Evolutionary conservation across 2,329 filamentous ascomycete species (phyloP).

Genomic region (Septoria petroselini): DNA sequence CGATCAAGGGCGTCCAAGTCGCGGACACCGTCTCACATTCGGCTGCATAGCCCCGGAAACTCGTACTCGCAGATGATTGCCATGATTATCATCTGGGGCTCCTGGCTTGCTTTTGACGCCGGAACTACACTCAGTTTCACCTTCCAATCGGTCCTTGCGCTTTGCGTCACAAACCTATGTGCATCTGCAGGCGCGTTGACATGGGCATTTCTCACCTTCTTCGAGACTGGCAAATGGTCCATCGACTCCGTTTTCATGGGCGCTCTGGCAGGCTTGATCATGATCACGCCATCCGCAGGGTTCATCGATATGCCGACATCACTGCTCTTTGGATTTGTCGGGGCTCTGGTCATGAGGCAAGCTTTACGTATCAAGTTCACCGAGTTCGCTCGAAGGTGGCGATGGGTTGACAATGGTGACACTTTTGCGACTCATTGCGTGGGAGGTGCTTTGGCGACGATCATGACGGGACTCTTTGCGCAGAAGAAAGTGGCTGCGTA

Average conservation of each 20-base stretch:
- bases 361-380: slow-evolving; percentile 54
- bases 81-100: slow-evolving; percentile 52
- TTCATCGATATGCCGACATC: slow-evolving; percentile 52
- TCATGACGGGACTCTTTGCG: slow-evolving; percentile 53
- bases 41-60: slow-evolving; percentile 50
- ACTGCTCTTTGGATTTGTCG: slow-evolving; percentile 49
- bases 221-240: slow-evolving; percentile 47
- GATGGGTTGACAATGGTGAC: slow-evolving; percentile 56
- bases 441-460: slow-evolving; percentile 51
- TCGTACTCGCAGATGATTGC: slow-evolving; percentile 49
- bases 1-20: slow-evolving; percentile 45
- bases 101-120: slow-evolving; percentile 53
- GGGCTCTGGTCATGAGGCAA: slow-evolving; percentile 50
- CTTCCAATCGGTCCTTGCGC: slow-evolving; percentile 52
- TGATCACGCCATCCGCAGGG: slow-evolving; percentile 52
- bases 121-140: slow-evolving; percentile 50
- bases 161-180: slow-evolving; percentile 51
- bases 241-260: slow-evolving; percentile 53
- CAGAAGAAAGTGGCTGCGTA: slow-evolving; percentile 53
- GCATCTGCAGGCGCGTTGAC: slow-evolving; percentile 49
- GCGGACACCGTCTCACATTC: slow-evolving; percentile 49
- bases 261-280: slow-evolving; percentile 52
- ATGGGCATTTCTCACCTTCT: slow-evolving; percentile 48
- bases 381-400: slow-evolving; percentile 45
- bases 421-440: slow-evolving; percentile 56